A percentile compares a stretch with the other conserved stretches of the same genome.
Evolutionary conservation across 2,329 filamentous ascomycete species (phyloP).

Genomic region (Fusarium buxicola): DNA sequence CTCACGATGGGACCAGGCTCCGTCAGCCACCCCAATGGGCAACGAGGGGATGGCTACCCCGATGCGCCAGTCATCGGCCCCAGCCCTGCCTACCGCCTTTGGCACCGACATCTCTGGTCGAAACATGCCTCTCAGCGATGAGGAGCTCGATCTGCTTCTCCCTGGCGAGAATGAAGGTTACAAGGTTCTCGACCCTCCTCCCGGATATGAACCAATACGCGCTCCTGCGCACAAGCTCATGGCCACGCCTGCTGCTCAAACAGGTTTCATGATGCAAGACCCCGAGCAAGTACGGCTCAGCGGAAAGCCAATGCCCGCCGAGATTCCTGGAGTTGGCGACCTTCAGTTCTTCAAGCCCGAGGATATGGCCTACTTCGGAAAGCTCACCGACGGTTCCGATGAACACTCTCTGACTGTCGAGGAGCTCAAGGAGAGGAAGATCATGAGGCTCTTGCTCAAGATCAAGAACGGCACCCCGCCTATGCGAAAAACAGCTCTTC

Average conservation of each 20-base stretch:
- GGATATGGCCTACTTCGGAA: constrained; percentile 98
- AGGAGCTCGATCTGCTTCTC: constrained; percentile 92
- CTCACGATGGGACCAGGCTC: constrained; percentile 93
- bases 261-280: constrained; percentile 98
- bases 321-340: constrained; percentile 96
- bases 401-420: constrained; percentile 94
- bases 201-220: constrained; percentile 88
- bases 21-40: constrained; percentile 80
- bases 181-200: constrained; percentile 89
- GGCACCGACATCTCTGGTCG: constrained; percentile 84
- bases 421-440: constrained; percentile 97
- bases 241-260: constrained; percentile 78
- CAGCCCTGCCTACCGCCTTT: constrained; percentile 70
- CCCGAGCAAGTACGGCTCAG: constrained; percentile 84
- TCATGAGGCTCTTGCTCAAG: constrained; percentile 95
- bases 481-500: constrained; percentile 97
- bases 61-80: constrained; percentile 75
- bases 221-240: constrained; percentile 80
- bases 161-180: constrained; percentile 91
- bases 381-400: constrained; percentile 92
- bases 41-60: constrained; percentile 81
- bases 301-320: constrained; percentile 91
- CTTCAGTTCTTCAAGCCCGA: constrained; percentile 98
- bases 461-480: constrained; percentile 99
- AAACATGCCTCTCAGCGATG: constrained; percentile 87